Evolutionary conservation across 2,329 filamentous ascomycete species (phyloP).

Genomic region (Epichloe sp.): DNA sequence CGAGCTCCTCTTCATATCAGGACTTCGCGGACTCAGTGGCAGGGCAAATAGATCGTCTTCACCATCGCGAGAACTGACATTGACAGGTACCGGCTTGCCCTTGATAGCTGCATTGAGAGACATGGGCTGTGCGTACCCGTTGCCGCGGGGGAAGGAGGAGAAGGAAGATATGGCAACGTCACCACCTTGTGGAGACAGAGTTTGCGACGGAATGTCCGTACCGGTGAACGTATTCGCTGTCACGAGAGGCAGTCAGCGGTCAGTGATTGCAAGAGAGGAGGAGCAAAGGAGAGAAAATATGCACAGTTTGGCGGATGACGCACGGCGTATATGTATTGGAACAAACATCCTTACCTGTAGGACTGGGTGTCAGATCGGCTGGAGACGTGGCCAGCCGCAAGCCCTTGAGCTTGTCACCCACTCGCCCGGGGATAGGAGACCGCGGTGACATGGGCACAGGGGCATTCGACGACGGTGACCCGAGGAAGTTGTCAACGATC

Average conservation of each 20-base stretch:
- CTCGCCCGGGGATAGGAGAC: slow-evolving; percentile 50
- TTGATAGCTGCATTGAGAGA: slow-evolving; percentile 22
- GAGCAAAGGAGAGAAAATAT: not conserved
- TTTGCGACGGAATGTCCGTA: slow-evolving; percentile 19
- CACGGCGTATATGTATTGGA: too few relatives aligned
- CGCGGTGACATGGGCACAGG: slow-evolving; percentile 38
- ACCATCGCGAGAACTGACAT: slow-evolving; percentile 12
- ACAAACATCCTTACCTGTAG: slow-evolving; percentile 31
- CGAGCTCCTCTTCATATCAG: slow-evolving; percentile 73
- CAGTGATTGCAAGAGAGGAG: not conserved
- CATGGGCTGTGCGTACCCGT: slow-evolving; percentile 12
- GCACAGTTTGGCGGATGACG: too few relatives aligned
- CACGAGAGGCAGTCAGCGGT: not conserved
- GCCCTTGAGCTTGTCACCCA: slow-evolving; percentile 67
- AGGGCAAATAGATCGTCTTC: slow-evolving; percentile 81
- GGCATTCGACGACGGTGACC: slow-evolving; percentile 15
- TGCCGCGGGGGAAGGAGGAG: slow-evolving; percentile 16
- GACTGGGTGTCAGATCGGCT: slow-evolving; percentile 43
- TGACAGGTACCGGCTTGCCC: slow-evolving; percentile 10
- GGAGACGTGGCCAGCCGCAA: slow-evolving; percentile 65
- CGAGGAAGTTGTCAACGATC: slow-evolving; percentile 64
- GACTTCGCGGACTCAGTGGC: slow-evolving; percentile 73
- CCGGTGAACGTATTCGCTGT: slow-evolving; percentile 24
- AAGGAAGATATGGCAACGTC: slow-evolving; percentile 25
- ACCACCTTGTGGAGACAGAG: slow-evolving; percentile 17